Percentiles rank a stretch among this genome's conserved stretches.
phyloP scores from a whole-genome alignment of 257 asterid species.

The Linaria vulgaris region DNA sequence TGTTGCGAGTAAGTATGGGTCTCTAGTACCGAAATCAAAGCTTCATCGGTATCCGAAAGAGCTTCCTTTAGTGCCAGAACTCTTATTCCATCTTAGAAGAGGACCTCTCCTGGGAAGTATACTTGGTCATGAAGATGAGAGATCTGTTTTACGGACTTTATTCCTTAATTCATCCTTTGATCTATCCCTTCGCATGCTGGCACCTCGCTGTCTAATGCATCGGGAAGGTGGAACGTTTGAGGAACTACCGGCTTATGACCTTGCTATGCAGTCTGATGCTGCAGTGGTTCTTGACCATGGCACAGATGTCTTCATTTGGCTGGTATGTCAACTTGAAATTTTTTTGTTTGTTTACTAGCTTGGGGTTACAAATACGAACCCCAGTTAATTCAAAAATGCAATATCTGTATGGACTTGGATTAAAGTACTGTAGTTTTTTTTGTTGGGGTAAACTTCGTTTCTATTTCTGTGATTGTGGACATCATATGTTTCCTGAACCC shows the following conservation, averaged over 20 bases:
- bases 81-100: slow-evolving; percentile 82
- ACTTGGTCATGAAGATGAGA: slow-evolving; percentile 89
- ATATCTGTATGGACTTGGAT: not conserved
- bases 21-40: slow-evolving; percentile 80
- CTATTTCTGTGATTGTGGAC: slow-evolving; percentile 11
- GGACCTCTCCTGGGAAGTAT: slow-evolving; percentile 93
- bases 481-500: slow-evolving; percentile 6
- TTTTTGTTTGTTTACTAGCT: slow-evolving; percentile 2
- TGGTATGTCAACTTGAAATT: slow-evolving; percentile 49
- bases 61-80: slow-evolving; percentile 73
- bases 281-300: slow-evolving; percentile 99
- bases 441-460: slow-evolving; percentile 2
- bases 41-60: slow-evolving; percentile 82
- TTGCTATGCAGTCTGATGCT: slow-evolving; percentile 97
- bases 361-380: slow-evolving; percentile 1
- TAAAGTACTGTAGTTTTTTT: not conserved
- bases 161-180: slow-evolving; percentile 90
- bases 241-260: slow-evolving; percentile 95
- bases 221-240: slow-evolving; percentile 98
- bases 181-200: slow-evolving; percentile 91
- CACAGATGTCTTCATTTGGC: slow-evolving; percentile 97
- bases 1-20: slow-evolving; percentile 71
- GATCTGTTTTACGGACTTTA: slow-evolving; percentile 78
- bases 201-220: slow-evolving; percentile 98
- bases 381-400: slow-evolving; percentile 8